Conservation (phyloP, 495 filamentous ascomycete species). For the Hypoxylon fragiforme region DNA sequence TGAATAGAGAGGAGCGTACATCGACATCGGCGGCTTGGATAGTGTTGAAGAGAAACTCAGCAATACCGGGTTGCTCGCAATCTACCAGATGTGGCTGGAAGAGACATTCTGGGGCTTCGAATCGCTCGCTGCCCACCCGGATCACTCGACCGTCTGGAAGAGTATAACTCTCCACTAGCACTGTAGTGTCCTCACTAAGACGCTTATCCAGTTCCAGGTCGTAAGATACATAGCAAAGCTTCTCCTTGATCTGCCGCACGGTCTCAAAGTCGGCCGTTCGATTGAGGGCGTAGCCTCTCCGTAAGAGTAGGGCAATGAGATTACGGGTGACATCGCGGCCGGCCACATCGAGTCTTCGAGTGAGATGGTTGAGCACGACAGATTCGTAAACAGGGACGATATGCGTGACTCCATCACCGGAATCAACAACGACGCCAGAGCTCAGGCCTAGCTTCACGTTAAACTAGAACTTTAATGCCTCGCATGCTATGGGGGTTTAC, state of each 20-base stretch:
- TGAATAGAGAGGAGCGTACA: conserved; percentile 88
- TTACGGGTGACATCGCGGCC: conserved; percentile 97
- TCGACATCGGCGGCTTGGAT: conserved; percentile 96
- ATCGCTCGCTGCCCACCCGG: conserved; percentile 91
- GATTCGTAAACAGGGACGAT: conserved; percentile 98
- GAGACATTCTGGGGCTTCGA: conserved; percentile 96
- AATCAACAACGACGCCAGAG: conserved; percentile 96
- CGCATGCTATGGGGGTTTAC: conserved; percentile 45
- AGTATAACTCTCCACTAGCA: conserved; percentile 96
- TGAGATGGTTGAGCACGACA: conserved; percentile 96
- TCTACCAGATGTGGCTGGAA: conserved; percentile 99
- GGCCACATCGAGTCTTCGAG: conserved; percentile 88
- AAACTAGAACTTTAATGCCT: not conserved
- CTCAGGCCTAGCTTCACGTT: conserved; percentile 67
- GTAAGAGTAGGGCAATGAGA: conserved; percentile 91
- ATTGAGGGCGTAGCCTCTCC: conserved; percentile 95
- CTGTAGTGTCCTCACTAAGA: conserved; percentile 95
- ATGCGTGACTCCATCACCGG: conserved; percentile 96
- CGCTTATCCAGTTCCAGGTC: conserved; percentile 95
- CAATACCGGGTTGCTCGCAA: conserved; percentile 95
- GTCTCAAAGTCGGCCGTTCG: conserved; percentile 99
- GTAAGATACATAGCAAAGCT: conserved; percentile 99
- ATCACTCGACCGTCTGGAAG: conserved; percentile 95
- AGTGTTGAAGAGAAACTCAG: conserved; percentile 96
- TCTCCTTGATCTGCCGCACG: conserved; percentile 98